Evolutionary conservation across 2,329 filamentous ascomycete genomes (phyloP).

Genomic region (Hypocrella siamensis): DNA sequence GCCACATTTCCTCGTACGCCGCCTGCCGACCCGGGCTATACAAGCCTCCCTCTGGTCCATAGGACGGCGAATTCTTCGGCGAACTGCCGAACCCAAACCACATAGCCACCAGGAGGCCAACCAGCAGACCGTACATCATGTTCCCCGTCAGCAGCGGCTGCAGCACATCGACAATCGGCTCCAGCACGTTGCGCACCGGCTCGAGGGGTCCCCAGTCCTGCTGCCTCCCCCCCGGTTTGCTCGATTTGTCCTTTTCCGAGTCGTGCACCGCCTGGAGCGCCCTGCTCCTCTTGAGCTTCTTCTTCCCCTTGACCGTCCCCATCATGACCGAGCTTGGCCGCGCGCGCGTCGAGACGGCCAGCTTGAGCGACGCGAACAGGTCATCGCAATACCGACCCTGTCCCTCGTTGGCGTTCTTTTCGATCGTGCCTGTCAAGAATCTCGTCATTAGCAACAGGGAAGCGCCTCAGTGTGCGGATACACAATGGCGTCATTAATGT

Average conservation of each 20-base stretch:
- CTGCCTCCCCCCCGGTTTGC: slow-evolving; percentile 25
- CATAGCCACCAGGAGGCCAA: slow-evolving; percentile 55
- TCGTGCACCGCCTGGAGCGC: slow-evolving; percentile 27
- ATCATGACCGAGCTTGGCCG: slow-evolving; percentile 29
- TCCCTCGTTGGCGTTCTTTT: slow-evolving; percentile 86
- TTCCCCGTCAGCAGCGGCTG: slow-evolving; percentile 61
- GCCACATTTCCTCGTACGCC: slow-evolving; percentile 90
- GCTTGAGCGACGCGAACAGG: slow-evolving; percentile 57
- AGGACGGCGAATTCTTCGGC: slow-evolving; percentile 20
- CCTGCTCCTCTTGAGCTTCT: slow-evolving; percentile 41
- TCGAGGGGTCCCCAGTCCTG: slow-evolving; percentile 69
- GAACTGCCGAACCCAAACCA: slow-evolving; percentile 53
- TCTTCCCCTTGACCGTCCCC: slow-evolving; percentile 40
- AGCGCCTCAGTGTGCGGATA: neutral
- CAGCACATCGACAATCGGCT: slow-evolving; percentile 54
- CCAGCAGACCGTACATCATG: slow-evolving; percentile 58
- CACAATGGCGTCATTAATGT: too few relatives aligned
- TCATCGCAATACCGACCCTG: slow-evolving; percentile 73
- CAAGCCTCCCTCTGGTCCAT: slow-evolving; percentile 15
- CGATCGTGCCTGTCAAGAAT: slow-evolving; percentile 66
- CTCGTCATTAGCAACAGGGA: slow-evolving; percentile 12
- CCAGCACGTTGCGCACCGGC: slow-evolving; percentile 52
- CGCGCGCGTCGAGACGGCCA: slow-evolving; percentile 52
- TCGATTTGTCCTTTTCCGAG: slow-evolving; percentile 20
- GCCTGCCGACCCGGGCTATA: slow-evolving; percentile 49